Base-by-base conservation (phyloP, 2,329 filamentous ascomycete species). In the Diplodia mutila region DNA sequence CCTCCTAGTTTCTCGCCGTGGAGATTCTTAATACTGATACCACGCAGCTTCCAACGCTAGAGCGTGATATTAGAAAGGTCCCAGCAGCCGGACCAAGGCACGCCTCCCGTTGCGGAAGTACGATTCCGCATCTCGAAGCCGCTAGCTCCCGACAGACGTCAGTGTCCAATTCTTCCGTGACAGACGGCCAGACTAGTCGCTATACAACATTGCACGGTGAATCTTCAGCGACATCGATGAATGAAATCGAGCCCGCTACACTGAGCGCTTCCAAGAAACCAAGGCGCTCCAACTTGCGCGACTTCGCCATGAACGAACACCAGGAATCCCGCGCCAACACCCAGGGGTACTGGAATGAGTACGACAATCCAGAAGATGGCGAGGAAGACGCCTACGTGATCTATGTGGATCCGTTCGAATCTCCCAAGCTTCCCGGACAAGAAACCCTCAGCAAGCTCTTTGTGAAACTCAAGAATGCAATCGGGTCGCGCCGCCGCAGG, bases 271-370 rank as follows among this genome's bases (percentile, higher is more conserved):
- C 27, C 16, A 66, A 57, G 32, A 54, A 66, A 49, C 51, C 39
- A 12, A 48, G 64, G 37, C 25, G 52, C 18, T 63, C 59, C 9
- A 63, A 63, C 21, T 21, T 67, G 51, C 66, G 66, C 14, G 49
- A 61, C 18, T 54, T 63, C 18, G 48, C 66, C 16, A 54, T 48
- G 21, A 34, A 27, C 16, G 52, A 61, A 21, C 54, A 34, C 3
- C 55, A 46, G 65, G 65, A 42, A 69, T 4, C 49, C 18, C 48
- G 69, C 68, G 25, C 16, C 39, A 46, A 29, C 52, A 8, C n/a
- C n/a, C 61, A 67, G 39, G 69, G 77, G 61, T 95, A 94, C 75
- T 96, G 92, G 92, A 94, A 92, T 77, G 92, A 96, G 77, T 95
- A 94, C 77, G 92, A 96, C 71, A 81, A 94, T 75, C 91, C 91